Conservation (phyloP, 2,329 filamentous ascomycete species). For the Botryotinia calthae region DNA sequence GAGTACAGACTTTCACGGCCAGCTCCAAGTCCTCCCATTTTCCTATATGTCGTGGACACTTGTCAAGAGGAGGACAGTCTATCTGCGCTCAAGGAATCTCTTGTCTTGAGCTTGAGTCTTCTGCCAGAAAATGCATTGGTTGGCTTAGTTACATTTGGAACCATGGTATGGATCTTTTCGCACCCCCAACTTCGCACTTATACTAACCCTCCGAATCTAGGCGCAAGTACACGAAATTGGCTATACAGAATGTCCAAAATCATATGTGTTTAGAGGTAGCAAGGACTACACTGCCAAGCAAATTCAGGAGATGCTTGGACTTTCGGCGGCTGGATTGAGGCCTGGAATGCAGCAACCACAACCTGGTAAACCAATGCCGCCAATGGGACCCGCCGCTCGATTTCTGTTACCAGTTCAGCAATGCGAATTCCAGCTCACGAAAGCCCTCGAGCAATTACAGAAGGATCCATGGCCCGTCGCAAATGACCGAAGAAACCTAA, state of each 20-base stretch:
- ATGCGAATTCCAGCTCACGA: constrained; percentile 96
- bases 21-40: constrained; percentile 82
- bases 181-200: neutral
- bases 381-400: constrained; percentile 77
- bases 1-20: constrained; percentile 80
- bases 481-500: constrained; percentile 83
- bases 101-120: constrained; percentile 81
- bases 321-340: constrained; percentile 69
- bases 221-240: constrained; percentile 97
- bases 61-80: constrained; percentile 87
- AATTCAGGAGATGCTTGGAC: constrained; percentile 97
- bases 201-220: constrained; percentile 44
- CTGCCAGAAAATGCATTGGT: constrained; percentile 80
- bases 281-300: constrained; percentile 99
- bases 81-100: constrained; percentile 77
- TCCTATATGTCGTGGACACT: constrained; percentile 82
- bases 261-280: constrained; percentile 95
- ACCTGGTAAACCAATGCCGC: constrained; percentile 69
- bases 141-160: constrained; percentile 83
- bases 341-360: constrained; percentile 67
- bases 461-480: constrained; percentile 97
- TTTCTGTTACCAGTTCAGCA: constrained; percentile 94
- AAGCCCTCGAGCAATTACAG: constrained; percentile 90
- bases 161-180: constrained; percentile 66
- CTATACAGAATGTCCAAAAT: constrained; percentile 97